A percentile compares a stretch with the other conserved stretches of the same genome.
Evolutionary conservation across 768 basidiomycete species (phyloP).

Genomic region (Russula emetica): DNA sequence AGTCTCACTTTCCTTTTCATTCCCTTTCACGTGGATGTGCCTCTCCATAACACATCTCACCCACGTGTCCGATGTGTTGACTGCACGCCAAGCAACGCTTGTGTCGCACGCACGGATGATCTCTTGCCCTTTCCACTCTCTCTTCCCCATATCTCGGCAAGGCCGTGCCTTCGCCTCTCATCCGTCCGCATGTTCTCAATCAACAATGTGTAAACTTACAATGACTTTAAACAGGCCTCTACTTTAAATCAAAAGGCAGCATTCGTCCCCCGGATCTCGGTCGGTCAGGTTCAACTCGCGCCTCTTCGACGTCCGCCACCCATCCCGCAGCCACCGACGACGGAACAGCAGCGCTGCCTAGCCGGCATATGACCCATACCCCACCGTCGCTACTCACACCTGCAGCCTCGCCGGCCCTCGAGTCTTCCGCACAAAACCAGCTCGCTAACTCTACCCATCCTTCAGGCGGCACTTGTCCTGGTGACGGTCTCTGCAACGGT

Average conservation of each 20-base stretch:
- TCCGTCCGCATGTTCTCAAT: conserved; percentile 24
- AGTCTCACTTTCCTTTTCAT: conserved; percentile 42
- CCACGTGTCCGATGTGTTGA: conserved; percentile 40
- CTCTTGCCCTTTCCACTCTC: conserved; percentile 12
- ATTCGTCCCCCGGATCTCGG: conserved; percentile 63
- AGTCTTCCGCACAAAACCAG: conserved; percentile 29
- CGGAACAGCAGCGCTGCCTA: conserved; percentile 32
- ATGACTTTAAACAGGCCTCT: conserved; percentile 54
- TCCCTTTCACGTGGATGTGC: conserved; percentile 33
- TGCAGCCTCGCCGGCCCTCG: conserved; percentile 35
- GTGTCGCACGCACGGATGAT: conserved; percentile 28
- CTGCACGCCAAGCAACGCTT: conserved; percentile 28
- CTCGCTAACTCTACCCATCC: conserved; percentile 20
- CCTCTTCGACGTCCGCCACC: conserved; percentile 27
- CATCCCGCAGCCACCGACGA: conserved; percentile 33
- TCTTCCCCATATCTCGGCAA: conserved; percentile 26
- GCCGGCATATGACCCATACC: conserved; percentile 33
- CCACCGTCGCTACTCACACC: conserved; percentile 35
- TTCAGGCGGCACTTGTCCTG: conserved; percentile 81
- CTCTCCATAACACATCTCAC: conserved; percentile 29
- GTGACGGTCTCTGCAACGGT: conserved; percentile 96
- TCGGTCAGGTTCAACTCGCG: conserved; percentile 27
- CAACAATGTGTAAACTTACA: conserved; percentile 21
- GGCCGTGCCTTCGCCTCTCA: conserved; percentile 20
- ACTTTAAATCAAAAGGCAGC: conserved; percentile 78